Evolutionary conservation across 2,329 filamentous ascomycete species (phyloP), one percentile per base, ranked within the genome.

Genomic region (Pseudogymnoascus sp.): DNA sequence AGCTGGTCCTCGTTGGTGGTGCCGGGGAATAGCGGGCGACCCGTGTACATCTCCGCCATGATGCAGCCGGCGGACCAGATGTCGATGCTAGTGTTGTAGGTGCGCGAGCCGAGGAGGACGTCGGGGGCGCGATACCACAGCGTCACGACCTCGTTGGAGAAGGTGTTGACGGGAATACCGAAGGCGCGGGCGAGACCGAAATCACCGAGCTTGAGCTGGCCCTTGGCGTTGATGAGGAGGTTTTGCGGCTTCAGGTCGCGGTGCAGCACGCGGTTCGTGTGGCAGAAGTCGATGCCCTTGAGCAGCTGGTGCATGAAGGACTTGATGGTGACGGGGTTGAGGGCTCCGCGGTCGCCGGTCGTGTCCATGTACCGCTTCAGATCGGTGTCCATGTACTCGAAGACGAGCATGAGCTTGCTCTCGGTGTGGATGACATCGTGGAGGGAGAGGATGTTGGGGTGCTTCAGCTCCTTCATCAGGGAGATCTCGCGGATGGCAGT

Each of bases 11-110:
- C 95, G 75, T 99, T 99, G 39, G 95, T 97, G 1, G 95, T 99
- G 64, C 95, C 95, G 0, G 95, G 95, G 79, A 99, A 99, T 5
- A 99, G 83, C 0, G 95, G 95, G 16, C 95, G 85, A 3, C 95
- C 95, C 0, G 93, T 97, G 76, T 96, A 97, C 92, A 99, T 97
- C 78, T 99, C 95, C 8, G 95, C 95, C 95, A 99, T 97, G 80
- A 99, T 99, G 76, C 95, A 99, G 64, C 95, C 95, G 5, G 95
- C 95, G 5, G 91, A 96, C 95, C 95, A 99, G 74, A 99, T 97
- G 73, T 99, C 95, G 75, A 99, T 97, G 77, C 91, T 96, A n/a
- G 95, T 99, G 78, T 96, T 99, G 80, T 99, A 99, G 21, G 95
- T 97, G 68, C 95, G 83, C 71, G 90, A 95, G 62, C 95, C 95